Evolutionary conservation across 208 protist species (phyloP).

Genomic region (Leishmania gerbilli): DNA sequence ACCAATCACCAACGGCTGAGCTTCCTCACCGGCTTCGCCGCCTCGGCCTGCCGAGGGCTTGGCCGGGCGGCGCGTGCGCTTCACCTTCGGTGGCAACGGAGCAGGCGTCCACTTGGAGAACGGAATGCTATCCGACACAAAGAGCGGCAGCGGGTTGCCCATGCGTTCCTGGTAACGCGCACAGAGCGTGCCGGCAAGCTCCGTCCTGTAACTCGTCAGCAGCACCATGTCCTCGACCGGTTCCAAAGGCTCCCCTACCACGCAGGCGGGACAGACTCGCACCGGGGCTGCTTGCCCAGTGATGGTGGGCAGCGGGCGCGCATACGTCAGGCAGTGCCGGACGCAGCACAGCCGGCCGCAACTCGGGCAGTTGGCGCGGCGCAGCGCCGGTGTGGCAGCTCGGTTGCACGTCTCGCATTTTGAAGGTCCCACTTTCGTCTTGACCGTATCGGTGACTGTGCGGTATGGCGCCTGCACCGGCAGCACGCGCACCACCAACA

Average conservation of each 20-base stretch:
- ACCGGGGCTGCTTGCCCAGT: constrained; percentile 19
- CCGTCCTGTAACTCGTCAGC: constrained; percentile 60
- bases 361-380: constrained; percentile 66
- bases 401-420: constrained; percentile 35
- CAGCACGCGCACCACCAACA: constrained; percentile 71
- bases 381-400: constrained; percentile 35
- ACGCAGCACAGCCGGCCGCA: constrained; percentile 71
- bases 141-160: constrained; percentile 57
- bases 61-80: neutral
- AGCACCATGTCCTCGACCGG: constrained; percentile 74
- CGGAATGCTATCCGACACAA: constrained; percentile 23
- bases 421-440: constrained; percentile 19
- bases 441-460: constrained; percentile 27
- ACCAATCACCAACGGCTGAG: constrained; percentile 15
- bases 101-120: constrained; percentile 32
- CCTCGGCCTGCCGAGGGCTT: neutral
- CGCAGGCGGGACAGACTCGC: constrained; percentile 59
- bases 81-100: constrained; percentile 7
- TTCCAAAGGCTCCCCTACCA: constrained; percentile 58
- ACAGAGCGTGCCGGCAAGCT: constrained; percentile 61
- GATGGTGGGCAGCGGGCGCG: constrained; percentile 61
- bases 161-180: constrained; percentile 63
- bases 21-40: constrained; percentile 2
- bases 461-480: constrained; percentile 52
- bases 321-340: constrained; percentile 51